A percentile compares a stretch with the other conserved stretches of the same genome.
Evolutionary conservation across 805 yeast genomes (phyloP).

Genomic region (Ogataea methylovora): DNA sequence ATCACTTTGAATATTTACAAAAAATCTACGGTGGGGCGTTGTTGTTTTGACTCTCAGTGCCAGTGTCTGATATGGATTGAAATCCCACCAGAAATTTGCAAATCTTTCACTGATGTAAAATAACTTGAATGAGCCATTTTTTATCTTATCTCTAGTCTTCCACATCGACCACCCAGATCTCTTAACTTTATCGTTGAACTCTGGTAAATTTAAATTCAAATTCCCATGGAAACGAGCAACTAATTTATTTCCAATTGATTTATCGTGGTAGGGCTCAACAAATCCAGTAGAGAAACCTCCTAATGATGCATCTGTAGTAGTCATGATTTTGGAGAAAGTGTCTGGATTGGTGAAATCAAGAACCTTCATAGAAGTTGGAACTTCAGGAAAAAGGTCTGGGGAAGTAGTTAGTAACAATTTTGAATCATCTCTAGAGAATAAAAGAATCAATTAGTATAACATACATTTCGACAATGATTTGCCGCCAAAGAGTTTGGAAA

Average conservation of each 20-base stretch:
- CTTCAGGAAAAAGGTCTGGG: conserved; percentile 4
- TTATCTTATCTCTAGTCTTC: conserved; percentile 60
- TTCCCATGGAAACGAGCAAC: conserved; percentile 68
- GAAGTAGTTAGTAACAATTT: no score
- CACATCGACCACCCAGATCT: conserved; percentile 77
- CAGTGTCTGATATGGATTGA: conserved; percentile 54
- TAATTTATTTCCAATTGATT: conserved; percentile 22
- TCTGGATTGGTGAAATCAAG: conserved; percentile 51
- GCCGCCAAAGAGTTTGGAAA: no score
- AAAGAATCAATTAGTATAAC: no score
- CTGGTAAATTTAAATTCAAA: conserved; percentile 56
- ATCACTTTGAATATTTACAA: conserved; percentile 76
- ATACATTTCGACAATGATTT: no score
- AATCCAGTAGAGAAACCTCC: conserved; percentile 65
- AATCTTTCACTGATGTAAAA: conserved; percentile 28
- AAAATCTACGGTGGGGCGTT: conserved; percentile 47
- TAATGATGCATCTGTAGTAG: conserved; percentile 65
- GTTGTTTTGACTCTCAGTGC: conserved; percentile 69
- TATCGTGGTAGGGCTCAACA: conserved; percentile 35
- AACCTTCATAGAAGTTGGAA: conserved; percentile 29
- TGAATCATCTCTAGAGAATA: no score
- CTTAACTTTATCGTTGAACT: conserved; percentile 52
- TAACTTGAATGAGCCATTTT: conserved; percentile 34
- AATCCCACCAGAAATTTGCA: conserved; percentile 55
- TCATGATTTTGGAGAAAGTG: conserved; percentile 42